phyloP scores from a whole-genome alignment of 1,284 basidiomycete genomes.

The Meira nashicola region DNA sequence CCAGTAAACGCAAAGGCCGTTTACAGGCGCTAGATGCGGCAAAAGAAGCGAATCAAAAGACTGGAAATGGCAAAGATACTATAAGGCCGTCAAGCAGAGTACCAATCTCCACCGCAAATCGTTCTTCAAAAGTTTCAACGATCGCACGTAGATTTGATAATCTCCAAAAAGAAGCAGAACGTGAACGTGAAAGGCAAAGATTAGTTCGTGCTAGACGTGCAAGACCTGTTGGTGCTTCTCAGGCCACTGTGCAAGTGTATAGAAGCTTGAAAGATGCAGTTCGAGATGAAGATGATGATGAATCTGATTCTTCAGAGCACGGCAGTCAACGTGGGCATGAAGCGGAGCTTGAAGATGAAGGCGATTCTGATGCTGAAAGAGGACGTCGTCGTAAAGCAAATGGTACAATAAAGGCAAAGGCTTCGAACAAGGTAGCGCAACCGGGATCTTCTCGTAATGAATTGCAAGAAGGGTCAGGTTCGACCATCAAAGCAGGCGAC shows the following conservation, averaged over 20 bases:
- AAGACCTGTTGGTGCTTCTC: slow-evolving; percentile 84
- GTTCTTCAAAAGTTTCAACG: slow-evolving; percentile 56
- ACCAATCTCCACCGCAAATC: background rate
- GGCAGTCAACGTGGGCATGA: background rate
- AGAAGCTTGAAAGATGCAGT: slow-evolving; percentile 89
- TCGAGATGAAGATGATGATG: slow-evolving; percentile 63
- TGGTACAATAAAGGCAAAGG: background rate
- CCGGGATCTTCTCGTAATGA: background rate
- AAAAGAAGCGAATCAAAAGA: background rate
- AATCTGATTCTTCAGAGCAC: slow-evolving; percentile 19
- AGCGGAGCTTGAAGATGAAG: slow-evolving; percentile 55
- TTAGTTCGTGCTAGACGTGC: slow-evolving; percentile 73
- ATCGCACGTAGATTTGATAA: slow-evolving; percentile 59
- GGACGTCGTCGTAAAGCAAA: background rate
- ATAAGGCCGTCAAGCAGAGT: slow-evolving; percentile 10
- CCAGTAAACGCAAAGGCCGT: background rate
- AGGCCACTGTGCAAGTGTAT: slow-evolving; percentile 83
- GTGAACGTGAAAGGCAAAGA: slow-evolving; percentile 55
- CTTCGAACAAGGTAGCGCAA: background rate
- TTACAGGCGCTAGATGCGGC: background rate
- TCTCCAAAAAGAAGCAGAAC: slow-evolving; percentile 58
- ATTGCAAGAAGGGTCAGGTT: background rate
- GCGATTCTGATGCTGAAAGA: slow-evolving; percentile 61
- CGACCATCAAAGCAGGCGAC: background rate
- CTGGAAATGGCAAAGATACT: background rate